Percentiles rank a stretch among this genome's conserved stretches.
Evolutionary conservation across 2,329 filamentous ascomycete species (phyloP).

Genomic region (Phaeosphaeriaceae sp.): DNA sequence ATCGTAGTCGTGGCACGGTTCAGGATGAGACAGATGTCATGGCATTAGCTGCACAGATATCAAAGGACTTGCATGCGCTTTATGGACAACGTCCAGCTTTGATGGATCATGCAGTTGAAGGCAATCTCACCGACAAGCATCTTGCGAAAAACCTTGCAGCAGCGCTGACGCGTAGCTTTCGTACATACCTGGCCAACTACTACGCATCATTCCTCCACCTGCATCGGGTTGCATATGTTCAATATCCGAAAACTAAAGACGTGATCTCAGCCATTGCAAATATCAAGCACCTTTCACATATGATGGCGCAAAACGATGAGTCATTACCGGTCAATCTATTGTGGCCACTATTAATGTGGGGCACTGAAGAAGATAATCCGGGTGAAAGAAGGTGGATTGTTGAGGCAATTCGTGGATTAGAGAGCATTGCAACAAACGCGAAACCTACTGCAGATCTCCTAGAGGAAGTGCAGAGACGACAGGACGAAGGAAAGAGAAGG

Average conservation of each 20-base stretch:
- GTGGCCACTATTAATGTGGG: constrained; percentile 64
- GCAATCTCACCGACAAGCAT: constrained; percentile 57
- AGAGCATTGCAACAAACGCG: constrained; percentile 50
- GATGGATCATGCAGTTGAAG: constrained; percentile 63
- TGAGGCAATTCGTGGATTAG: constrained; percentile 53
- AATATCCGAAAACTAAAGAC: constrained; percentile 60
- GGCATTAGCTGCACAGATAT: constrained; percentile 59
- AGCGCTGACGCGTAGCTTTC: constrained; percentile 60
- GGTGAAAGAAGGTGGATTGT: constrained; percentile 60
- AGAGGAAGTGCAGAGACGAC: constrained; percentile 47
- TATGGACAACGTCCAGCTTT: constrained; percentile 60
- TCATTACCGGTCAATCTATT: constrained; percentile 63
- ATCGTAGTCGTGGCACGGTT: constrained; percentile 62
- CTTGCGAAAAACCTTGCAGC: constrained; percentile 58
- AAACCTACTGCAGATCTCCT: constrained; percentile 49
- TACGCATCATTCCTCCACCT: constrained; percentile 63
- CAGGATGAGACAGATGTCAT: constrained; percentile 66
- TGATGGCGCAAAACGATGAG: constrained; percentile 55
- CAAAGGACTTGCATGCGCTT: constrained; percentile 57
- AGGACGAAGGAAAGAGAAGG: constrained; percentile 46
- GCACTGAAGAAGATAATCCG: constrained; percentile 60
- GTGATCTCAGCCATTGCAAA: constrained; percentile 56
- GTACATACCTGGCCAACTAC: constrained; percentile 64
- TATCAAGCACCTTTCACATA: constrained; percentile 56
- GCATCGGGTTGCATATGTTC: constrained; percentile 63